A percentile compares a stretch with the other conserved stretches of the same genome.
Evolutionary conservation across 2,329 filamentous ascomycete species (phyloP).

Genomic region (Endoconidiophora polonica): DNA sequence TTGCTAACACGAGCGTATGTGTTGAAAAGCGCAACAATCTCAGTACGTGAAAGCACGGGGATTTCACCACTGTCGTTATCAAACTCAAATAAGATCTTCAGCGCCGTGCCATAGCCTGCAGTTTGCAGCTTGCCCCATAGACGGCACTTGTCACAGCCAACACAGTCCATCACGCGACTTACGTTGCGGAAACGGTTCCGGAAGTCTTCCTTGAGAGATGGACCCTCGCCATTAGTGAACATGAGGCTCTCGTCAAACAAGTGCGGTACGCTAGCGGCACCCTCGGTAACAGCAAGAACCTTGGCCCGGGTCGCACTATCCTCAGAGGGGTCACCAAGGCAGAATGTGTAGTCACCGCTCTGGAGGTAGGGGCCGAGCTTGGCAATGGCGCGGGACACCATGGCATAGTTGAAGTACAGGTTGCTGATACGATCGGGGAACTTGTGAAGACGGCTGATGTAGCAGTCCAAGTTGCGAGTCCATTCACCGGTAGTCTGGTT

Average conservation of each 20-base stretch:
- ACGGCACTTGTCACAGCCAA: conserved; percentile 95
- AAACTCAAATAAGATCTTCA: conserved; percentile 93
- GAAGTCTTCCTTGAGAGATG: conserved; percentile 88
- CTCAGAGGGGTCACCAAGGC: conserved; percentile 66
- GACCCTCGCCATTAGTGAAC: conserved; percentile 66
- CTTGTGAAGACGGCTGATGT: conserved; percentile 66
- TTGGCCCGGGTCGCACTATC: conserved; percentile 67
- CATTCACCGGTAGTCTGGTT: conserved; percentile 91
- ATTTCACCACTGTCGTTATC: conserved; percentile 49
- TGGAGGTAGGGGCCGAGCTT: conserved; percentile 74
- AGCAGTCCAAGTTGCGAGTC: conserved; percentile 82
- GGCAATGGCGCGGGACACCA: conserved; percentile 79
- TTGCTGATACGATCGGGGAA: conserved; percentile 89
- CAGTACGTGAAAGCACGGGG: conserved; percentile 67
- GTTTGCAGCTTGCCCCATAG: conserved; percentile 97
- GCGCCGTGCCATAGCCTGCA: conserved; percentile 78
- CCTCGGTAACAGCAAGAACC: conserved; percentile 57
- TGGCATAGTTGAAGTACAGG: conserved; percentile 96
- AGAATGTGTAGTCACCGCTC: conserved; percentile 63
- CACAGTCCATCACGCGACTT: conserved; percentile 93
- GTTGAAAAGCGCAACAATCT: conserved; percentile 88
- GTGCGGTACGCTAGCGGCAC: conserved; percentile 50
- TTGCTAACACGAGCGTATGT: conserved; percentile 77
- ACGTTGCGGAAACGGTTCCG: conserved; percentile 94
- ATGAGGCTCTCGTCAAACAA: conserved; percentile 93